Percentiles rank a stretch among this genome's conserved stretches.
Conservation (phyloP, 805 yeast species). For the Wickerhamia fluorescens region DNA sequence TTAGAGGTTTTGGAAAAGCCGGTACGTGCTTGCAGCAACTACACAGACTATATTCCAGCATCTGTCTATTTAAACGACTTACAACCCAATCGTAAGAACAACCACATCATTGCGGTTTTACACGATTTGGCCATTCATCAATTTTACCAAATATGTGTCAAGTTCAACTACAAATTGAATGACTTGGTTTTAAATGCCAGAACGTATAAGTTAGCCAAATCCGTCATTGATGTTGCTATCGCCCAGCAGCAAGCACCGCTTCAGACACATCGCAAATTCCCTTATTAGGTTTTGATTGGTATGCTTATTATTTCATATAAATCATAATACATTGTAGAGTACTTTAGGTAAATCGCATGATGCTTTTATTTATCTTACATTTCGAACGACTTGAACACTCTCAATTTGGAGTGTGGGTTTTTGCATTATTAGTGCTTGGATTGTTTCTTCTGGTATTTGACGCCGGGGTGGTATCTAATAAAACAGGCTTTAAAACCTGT, state of each 20-base stretch:
- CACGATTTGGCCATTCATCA: slow-evolving; percentile 61
- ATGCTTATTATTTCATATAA: too few relatives aligned
- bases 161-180: slow-evolving; percentile 55
- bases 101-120: slow-evolving; percentile 44
- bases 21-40: slow-evolving; percentile 35
- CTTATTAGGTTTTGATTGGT: too few relatives aligned
- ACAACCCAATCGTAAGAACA: slow-evolving; percentile 11
- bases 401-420: background rate
- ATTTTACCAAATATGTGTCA: slow-evolving; percentile 57
- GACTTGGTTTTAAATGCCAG: slow-evolving; percentile 58
- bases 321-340: too few relatives aligned
- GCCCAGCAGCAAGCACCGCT: slow-evolving; percentile 30
- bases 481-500: slow-evolving; percentile 85
- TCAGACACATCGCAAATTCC: slow-evolving; percentile 2
- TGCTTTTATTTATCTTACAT: too few relatives aligned
- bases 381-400: too few relatives aligned
- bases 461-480: slow-evolving; percentile 56
- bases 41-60: slow-evolving; percentile 33
- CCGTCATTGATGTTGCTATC: slow-evolving; percentile 62
- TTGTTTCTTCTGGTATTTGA: slow-evolving; percentile 17
- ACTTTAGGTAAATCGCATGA: too few relatives aligned
- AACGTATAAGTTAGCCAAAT: slow-evolving; percentile 61
- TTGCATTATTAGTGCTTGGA: slow-evolving; percentile 1
- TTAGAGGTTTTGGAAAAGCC: slow-evolving; percentile 55
- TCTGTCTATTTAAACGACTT: slow-evolving; percentile 39